Percentiles rank a stretch among this genome's conserved stretches.
Evolutionary conservation across 345 rosid species (phyloP).

Genomic region (Melaleuca quinquenervia): DNA sequence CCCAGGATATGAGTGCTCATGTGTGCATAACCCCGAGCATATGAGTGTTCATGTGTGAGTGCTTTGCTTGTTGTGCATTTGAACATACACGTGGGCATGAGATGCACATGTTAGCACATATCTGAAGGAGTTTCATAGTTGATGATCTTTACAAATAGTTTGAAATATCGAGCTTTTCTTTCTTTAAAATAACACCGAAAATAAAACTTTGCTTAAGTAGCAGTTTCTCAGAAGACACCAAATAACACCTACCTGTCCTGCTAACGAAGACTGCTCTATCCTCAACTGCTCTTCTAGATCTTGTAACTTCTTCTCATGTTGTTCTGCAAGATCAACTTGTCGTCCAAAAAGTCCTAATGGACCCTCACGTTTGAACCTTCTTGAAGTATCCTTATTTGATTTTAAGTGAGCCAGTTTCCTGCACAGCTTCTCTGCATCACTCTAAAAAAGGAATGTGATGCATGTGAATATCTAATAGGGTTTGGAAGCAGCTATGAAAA

Average conservation of each 20-base stretch:
- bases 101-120: not conserved
- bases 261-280: constrained; percentile 35
- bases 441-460: constrained; percentile 14
- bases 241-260: constrained; percentile 43
- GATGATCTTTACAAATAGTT: not conserved
- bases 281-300: constrained; percentile 54
- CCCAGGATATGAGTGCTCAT: not conserved
- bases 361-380: constrained; percentile 42
- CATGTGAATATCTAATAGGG: not conserved
- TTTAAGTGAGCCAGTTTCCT: constrained; percentile 44
- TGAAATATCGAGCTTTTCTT: not conserved
- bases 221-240: not conserved
- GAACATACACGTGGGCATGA: not conserved
- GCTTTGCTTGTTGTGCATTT: not conserved
- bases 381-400: constrained; percentile 20
- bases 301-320: constrained; percentile 54
- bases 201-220: not conserved
- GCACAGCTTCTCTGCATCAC: constrained; percentile 52
- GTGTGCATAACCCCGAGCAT: not conserved
- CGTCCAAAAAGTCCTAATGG: constrained; percentile 62
- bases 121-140: not conserved
- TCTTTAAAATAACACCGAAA: not conserved
- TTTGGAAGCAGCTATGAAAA: not conserved
- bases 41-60: not conserved
- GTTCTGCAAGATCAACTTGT: constrained; percentile 48